These are phyloP conservation scores for Ganoderma lingzhi DNA, from an alignment of 1,284 basidiomycete genomes.

Conservation along the genomic window DNA sequence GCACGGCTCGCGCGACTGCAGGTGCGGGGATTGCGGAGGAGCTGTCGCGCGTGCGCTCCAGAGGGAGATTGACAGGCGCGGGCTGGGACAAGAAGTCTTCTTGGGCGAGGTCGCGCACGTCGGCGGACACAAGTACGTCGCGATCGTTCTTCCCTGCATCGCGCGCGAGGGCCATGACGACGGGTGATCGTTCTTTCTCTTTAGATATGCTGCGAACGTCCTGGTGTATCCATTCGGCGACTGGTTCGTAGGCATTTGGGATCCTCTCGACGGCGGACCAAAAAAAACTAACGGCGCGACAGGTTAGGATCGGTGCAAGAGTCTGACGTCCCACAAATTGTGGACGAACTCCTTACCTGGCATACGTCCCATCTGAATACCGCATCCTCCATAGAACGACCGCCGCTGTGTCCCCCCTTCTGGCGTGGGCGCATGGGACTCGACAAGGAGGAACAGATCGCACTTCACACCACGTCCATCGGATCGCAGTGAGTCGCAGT, in stretches of 20 bases:
- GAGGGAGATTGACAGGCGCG: conserved; percentile 39
- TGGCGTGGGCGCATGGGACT: conserved; percentile 86
- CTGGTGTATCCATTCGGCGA: conserved; percentile 81
- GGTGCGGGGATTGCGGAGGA: conserved; percentile 73
- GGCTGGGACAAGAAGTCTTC: conserved; percentile 35
- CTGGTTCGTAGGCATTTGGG: conserved; percentile 54
- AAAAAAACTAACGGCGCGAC: background rate
- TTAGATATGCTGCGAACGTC: conserved; percentile 82
- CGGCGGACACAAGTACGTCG: conserved; percentile 82
- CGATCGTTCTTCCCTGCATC: background rate
- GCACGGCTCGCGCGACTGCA: conserved; percentile 46
- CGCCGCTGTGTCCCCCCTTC: conserved; percentile 51
- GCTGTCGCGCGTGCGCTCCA: conserved; percentile 50
- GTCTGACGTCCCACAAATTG: conserved; percentile 59
- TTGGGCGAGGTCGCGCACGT: conserved; percentile 81
- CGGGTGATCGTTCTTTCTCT: conserved; percentile 15
- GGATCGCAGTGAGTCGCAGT: background rate
- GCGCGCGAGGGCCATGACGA: conserved; percentile 7
- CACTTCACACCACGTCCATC: conserved; percentile 36
- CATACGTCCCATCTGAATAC: conserved; percentile 32
- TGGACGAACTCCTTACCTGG: conserved; percentile 56
- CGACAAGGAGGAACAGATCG: conserved; percentile 66
- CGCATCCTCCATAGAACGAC: conserved; percentile 27
- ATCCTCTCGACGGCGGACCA: background rate
- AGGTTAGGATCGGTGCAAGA: conserved; percentile 71